Conservation (phyloP, 192 early-diverging fungal genomes). For the Geosiphon pyriformis region DNA sequence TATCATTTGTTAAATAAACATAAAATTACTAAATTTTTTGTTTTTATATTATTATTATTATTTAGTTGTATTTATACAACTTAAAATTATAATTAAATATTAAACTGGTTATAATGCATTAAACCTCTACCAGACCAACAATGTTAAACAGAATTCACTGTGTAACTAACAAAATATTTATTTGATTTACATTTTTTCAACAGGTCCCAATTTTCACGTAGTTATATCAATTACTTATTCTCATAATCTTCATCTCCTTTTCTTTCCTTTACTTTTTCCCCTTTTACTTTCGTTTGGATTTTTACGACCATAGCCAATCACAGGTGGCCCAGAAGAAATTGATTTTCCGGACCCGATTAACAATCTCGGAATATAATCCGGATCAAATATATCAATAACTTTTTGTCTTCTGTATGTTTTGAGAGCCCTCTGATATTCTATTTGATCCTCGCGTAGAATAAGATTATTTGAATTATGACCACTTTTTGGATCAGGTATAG, state of each 20-base stretch:
- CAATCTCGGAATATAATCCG: conserved; percentile 56
- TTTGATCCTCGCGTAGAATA: conserved; percentile 87
- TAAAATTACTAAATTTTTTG: too few species aligned
- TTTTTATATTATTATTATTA: too few species aligned
- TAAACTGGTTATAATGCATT: too few species aligned
- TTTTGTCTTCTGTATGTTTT: conserved; percentile 46
- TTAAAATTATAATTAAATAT: too few species aligned
- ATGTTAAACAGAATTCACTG: too few species aligned
- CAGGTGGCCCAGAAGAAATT: conserved; percentile 58
- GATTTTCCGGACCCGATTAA: conserved; percentile 40
- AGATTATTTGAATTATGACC: conserved; percentile 72
- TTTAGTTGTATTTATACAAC: too few species aligned
- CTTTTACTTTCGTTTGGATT: conserved; percentile 58
- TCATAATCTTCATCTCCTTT: conserved; percentile 28
- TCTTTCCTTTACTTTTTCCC: conserved; percentile 51
- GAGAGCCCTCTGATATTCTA: conserved; percentile 68
- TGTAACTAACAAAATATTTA: too few species aligned
- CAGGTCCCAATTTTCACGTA: too few species aligned
- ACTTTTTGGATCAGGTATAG: conserved; percentile 78
- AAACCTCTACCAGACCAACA: too few species aligned
- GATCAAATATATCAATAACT: conserved; percentile 59
- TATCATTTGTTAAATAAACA: too few species aligned
- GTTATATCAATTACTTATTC: too few species aligned
- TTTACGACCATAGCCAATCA: conserved; percentile 61
- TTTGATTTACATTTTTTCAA: too few species aligned